Base-by-base conservation (phyloP, 108 stramenopile genomes). In the Schizochytrium sp. region DNA sequence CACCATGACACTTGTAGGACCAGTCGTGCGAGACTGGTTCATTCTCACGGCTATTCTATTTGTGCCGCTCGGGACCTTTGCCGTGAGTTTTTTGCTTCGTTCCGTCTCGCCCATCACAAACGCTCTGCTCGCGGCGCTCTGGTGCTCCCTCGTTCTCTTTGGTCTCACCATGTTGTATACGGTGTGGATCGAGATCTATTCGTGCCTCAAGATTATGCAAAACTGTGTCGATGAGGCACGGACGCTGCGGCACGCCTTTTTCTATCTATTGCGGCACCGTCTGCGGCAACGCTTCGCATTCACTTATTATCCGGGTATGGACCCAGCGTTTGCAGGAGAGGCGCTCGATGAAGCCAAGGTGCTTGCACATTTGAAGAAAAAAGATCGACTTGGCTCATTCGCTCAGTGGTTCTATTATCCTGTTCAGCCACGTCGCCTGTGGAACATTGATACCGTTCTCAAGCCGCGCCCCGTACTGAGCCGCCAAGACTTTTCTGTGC, bases 51-150 rank as follows among this genome's bases (percentile, higher is more conserved):
- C 25, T 16, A 53, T 53, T 12, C 25, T 53, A 3, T 53, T 83
- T 83, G 51, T 83, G 19, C 76, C 76, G n/a, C 45, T 83, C n/a
- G 76, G 48, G 16, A 83, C 18, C 76, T 83, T 83, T 83, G 76
- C 48, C 48, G 51, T 83, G n/a, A 83, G 76, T 45, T 83, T 53
- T 83, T 53, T 83, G 45, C 25, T 53, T 6, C n/a, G 76, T 43
- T 21, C 45, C 45, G 48, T 45, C 28, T 47, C 76, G 10, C 76
- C 76, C 23, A 47, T 83, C 51, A 53, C 76, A 0, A 83, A 83
- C 28, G 51, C 76, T 83, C 51, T 83, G 6, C 76, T 83, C 10
- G 76, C 76, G 51, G 76, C 76, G 8, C 76, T 83, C 25, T 83
- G 45, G 48, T 83, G 23, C 51, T 53, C 51, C 16, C 51, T 83